Base-by-base conservation (phyloP, 805 yeast genomes). In the Candida maris region DNA sequence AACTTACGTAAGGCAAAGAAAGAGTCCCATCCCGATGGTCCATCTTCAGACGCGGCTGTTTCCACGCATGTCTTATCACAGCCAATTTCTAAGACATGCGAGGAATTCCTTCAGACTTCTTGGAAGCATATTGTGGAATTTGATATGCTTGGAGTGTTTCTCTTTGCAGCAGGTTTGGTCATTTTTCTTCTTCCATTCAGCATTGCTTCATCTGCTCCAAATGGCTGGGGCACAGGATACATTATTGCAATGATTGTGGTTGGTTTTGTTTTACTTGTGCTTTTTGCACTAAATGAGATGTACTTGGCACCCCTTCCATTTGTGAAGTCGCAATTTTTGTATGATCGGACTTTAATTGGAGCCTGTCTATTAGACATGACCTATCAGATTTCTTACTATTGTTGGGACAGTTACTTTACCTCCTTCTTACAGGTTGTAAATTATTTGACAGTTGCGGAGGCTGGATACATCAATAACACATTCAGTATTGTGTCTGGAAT, bases 221-320 rank as follows among this genome's bases (percentile, higher is more conserved):
- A 56, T 27, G 58, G 57, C 4, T 68, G 65, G 61, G 45, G 41
- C 10, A 62, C 62, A 39, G 68, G 69, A 15, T 58, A 62, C 33
- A 52, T 70, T 51, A 69, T 70, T 42, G 73, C 66, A 20, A 65
- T 68, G 73, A 45, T 67, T 17, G 57, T 64, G 28, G 56, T 66
- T 42, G 73, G 74, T 41, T 59, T 61, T 27, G 39, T 59, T 3
- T 38, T 67, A 5, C 48, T 68, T 37, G 54, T 65, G 17, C 39
- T 43, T 6, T 67, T 60, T 39, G 52, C 51, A 4, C 27, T 64
- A 17, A 67, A 62, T 51, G 73, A 69, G 48, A 48, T 51, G 32
- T 57, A 35, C 35, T 47, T 52, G 22, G 61, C 62, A 20, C 42
- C 37, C 18, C 35, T 38, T 8, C 57, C 46, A 22, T 56, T 59